Base-by-base conservation (phyloP, 352 stramenopile genomes). In the Phytophthora idaei region DNA sequence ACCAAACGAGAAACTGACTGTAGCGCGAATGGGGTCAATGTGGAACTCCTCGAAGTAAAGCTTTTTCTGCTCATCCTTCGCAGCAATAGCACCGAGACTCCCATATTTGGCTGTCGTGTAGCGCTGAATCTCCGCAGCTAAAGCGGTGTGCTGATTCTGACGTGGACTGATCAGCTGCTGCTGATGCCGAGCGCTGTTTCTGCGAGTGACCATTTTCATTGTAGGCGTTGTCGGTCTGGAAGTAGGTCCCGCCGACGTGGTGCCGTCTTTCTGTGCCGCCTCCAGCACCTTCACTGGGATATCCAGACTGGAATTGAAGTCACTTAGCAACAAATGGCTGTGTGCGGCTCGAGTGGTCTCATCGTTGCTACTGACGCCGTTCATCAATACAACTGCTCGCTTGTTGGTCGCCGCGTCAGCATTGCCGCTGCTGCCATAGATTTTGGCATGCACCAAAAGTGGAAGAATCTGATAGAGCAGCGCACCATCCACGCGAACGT, bases 41-140 rank as follows among this genome's bases (percentile, higher is more conserved):
- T 90, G 76, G 55, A 96, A 95, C 67, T 95, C 88, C 79, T 96
- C 89, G 41, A 96, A 95, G 67, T 96, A 96, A 9, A 96, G 65
- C 55, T 96, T 96, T 49, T 90, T 94, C 15, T 83, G 73, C 50
- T 91, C 83, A 9, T 85, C 73, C 31, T 84, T 89, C 3, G 67
- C 77, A 58, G 27, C 67, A 49, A 85, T 78, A 5, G 48, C 68
- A 59, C 69, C 44, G 14, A 77, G 32, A 48, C 15, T 75, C 39
- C 74, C 74, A 51, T 80, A 65, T 60, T 69, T 69, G 17, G 58
- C 51, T 46, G 53, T 34, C 2, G 62, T 66, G 28, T 76, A 78
- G 15, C 65, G 68, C 48, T 80, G 75, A 41, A 78, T 80, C 14
- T 83, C 75, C 4, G 64, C 58, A 47, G 64, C 69, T 37, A 78